phyloP scores from a whole-genome alignment of 371 early-diverging fungal genomes.

The Mortierella sp. region DNA sequence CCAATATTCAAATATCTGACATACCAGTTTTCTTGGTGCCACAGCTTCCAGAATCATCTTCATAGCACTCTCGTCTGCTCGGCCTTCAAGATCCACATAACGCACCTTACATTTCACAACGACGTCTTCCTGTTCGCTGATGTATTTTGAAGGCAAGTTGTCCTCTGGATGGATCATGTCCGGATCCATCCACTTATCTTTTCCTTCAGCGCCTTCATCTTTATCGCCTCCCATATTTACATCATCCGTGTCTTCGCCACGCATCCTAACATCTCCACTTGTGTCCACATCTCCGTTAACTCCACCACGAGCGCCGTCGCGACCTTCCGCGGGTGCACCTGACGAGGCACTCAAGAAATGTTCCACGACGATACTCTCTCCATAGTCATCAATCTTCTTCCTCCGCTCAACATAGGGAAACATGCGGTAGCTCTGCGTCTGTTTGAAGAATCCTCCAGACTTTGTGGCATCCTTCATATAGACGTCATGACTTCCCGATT shows the following conservation, averaged over 20 bases:
- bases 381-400: slow-evolving; percentile 93
- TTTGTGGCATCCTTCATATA: slow-evolving; percentile 81
- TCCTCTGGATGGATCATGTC: slow-evolving; percentile 61
- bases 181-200: slow-evolving; percentile 60
- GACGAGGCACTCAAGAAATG: slow-evolving; percentile 73
- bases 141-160: slow-evolving; percentile 84
- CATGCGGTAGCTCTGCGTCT: slow-evolving; percentile 87
- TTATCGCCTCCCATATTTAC: slow-evolving; percentile 28
- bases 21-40: slow-evolving; percentile 87
- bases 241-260: slow-evolving; percentile 40
- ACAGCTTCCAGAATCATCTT: slow-evolving; percentile 89
- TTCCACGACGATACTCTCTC: slow-evolving; percentile 89
- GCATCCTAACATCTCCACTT: slow-evolving; percentile 45
- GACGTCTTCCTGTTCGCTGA: slow-evolving; percentile 67
- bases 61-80: slow-evolving; percentile 88
- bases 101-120: slow-evolving; percentile 76
- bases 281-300: slow-evolving; percentile 50
- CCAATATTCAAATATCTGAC: not conserved
- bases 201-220: slow-evolving; percentile 54
- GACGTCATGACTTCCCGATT: slow-evolving; percentile 76
- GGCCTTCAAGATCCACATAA: slow-evolving; percentile 93
- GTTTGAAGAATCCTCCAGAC: slow-evolving; percentile 83
- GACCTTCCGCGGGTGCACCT: slow-evolving; percentile 39
- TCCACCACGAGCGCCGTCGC: slow-evolving; percentile 55
- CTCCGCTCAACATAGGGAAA: slow-evolving; percentile 89